Evolutionary conservation across 208 protist species (phyloP), one percentile per base, ranked within the genome.

Genomic region (Leishmania major): DNA sequence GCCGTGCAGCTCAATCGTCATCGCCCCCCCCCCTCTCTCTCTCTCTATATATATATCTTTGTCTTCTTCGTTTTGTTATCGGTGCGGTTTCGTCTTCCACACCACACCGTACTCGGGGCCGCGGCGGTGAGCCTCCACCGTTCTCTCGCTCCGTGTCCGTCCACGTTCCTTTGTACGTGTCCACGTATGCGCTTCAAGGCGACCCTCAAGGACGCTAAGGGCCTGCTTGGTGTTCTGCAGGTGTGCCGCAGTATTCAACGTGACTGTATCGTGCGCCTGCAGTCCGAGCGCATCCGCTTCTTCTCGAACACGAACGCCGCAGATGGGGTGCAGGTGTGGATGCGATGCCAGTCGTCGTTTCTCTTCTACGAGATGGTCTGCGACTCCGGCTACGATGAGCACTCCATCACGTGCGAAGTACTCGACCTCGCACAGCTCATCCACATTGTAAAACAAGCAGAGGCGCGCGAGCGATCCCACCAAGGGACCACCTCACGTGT

Each of bases 401-500:
- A 94, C 75, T 91, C 93, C 73, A 96, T 97, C 77, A 94, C 87
- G 10, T 95, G 90, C 64, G 93, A 97, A 74, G 82, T 97, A 28
- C 81, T 93, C 17, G 91, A 95, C 81, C 84, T 91, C 1, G 71
- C 83, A 0, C 89, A 94, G 72, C 85, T 97, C 15, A 78, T 90
- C 6, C 92, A 94, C 72, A 85, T 93, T n/a, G 79, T 97, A 37
- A 88, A 89, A 66, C 87, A 94, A 73, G 89, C 90, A 0, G 94
- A 94, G 47, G 82, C 53, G 80, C 87, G 85, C 8, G 77, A 84
- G n/a, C 83, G 86, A 45, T 62, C 81, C 1, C 71, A 82, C 47
- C 70, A 51, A 40, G 75, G 83, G 13, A 22, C 78, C 28, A 79
- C 77, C 25, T 87, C 87, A 74, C 80, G 80, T 62, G 84, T 91